Evolutionary conservation across 2,329 filamentous ascomycete species (phyloP).

Genomic region (Colletotrichum trifolii): DNA sequence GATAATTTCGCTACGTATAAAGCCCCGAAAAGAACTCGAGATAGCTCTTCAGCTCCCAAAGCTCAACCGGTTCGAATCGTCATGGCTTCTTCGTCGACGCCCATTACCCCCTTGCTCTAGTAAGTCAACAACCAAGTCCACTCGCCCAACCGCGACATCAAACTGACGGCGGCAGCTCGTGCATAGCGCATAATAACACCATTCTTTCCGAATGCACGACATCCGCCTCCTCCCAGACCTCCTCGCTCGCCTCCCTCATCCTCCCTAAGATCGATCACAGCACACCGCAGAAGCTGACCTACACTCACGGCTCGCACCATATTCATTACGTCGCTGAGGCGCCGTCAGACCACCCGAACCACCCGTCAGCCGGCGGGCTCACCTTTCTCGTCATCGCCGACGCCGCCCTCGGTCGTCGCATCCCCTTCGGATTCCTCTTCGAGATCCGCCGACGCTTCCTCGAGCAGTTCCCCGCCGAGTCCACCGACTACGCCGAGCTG

Average conservation of each 20-base stretch:
- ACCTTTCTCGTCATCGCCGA: slow-evolving; percentile 93
- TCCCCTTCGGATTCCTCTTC: slow-evolving; percentile 92
- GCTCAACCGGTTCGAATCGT: slow-evolving; percentile 37
- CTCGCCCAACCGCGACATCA: slow-evolving; percentile 11
- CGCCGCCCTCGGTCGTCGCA: slow-evolving; percentile 81
- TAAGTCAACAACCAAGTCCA: slow-evolving; percentile 53
- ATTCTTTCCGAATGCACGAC: slow-evolving; percentile 94
- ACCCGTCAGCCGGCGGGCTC: slow-evolving; percentile 78
- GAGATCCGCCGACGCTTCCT: slow-evolving; percentile 93
- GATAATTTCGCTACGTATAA: background rate
- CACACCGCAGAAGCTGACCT: slow-evolving; percentile 87
- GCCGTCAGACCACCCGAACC: slow-evolving; percentile 70
- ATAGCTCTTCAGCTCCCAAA: slow-evolving; percentile 18
- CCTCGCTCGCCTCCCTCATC: slow-evolving; percentile 90
- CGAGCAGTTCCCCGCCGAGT: slow-evolving; percentile 70
- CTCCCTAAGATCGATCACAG: slow-evolving; percentile 93
- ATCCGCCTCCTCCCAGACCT: slow-evolving; percentile 83
- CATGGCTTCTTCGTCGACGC: slow-evolving; percentile 79
- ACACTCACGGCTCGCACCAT: slow-evolving; percentile 90
- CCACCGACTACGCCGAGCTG: slow-evolving; percentile 79
- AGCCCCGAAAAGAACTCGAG: slow-evolving; percentile 4
- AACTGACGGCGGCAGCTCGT: slow-evolving; percentile 70
- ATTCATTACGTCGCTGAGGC: slow-evolving; percentile 96
- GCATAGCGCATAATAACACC: slow-evolving; percentile 92
- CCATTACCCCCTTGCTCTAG: slow-evolving; percentile 78